A percentile compares a stretch with the other conserved stretches of the same genome.
Conservation (phyloP, 2,329 filamentous ascomycete species). For the Aspergillus sp. region DNA sequence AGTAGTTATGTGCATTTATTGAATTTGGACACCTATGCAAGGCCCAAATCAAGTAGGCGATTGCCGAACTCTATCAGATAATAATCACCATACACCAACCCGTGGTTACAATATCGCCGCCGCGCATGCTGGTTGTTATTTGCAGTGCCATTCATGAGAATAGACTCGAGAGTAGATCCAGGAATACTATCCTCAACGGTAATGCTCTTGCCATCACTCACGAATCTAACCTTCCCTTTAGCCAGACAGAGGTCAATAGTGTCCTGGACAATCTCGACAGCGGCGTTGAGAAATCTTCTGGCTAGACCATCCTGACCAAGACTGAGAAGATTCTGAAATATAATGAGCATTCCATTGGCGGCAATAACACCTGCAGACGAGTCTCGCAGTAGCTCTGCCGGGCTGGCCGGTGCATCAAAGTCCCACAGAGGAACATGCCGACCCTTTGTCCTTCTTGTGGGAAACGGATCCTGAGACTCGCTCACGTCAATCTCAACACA, state of each 20-base stretch:
- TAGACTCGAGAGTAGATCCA: too few species aligned
- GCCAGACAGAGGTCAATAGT: constrained; percentile 4
- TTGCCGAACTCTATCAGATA: too few species aligned
- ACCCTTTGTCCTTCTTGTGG: neutral
- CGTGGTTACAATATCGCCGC: too few species aligned
- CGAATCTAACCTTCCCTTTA: neutral
- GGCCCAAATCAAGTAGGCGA: too few species aligned
- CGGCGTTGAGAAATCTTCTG: constrained; percentile 5
- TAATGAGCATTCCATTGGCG: constrained; percentile 43
- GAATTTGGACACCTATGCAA: too few species aligned
- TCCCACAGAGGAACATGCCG: constrained; percentile 37
- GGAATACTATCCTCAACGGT: neutral
- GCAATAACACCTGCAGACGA: constrained; percentile 43
- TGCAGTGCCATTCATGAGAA: too few species aligned
- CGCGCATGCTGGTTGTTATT: too few species aligned
- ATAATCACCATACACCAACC: too few species aligned
- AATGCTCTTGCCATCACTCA: constrained; percentile 36
- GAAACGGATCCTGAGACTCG: neutral
- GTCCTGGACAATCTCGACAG: constrained; percentile 12
- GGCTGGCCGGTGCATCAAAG: constrained; percentile 38
- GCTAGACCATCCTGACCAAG: neutral
- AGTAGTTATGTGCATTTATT: too few species aligned
- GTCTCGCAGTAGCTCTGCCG: constrained; percentile 32
- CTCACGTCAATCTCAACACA: constrained; percentile 1
- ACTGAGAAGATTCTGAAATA: constrained; percentile 29